phyloP scores from a whole-genome alignment of 2,329 filamentous ascomycete genomes.

The Calonectria pteridis region DNA sequence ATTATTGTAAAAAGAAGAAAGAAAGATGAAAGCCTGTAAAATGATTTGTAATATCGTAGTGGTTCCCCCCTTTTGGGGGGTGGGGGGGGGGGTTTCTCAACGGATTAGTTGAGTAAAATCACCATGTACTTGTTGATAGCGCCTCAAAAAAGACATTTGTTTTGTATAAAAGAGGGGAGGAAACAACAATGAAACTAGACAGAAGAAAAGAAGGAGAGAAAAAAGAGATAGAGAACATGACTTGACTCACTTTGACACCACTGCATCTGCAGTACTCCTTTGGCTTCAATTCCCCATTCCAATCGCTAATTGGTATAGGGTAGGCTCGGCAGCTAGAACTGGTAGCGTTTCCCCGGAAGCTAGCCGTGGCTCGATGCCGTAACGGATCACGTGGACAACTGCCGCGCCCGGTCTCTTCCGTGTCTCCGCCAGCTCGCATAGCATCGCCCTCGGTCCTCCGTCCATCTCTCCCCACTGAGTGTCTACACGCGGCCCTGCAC shows the following conservation, averaged over 20 bases:
- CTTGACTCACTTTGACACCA: fast-evolving
- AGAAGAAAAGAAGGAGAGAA: no score
- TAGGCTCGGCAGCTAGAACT: background rate
- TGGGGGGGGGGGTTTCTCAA: no score
- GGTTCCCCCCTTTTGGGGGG: no score
- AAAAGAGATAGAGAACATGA: background rate
- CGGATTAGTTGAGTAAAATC: no score
- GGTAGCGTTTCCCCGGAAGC: background rate
- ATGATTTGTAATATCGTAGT: no score
- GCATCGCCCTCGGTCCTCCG: background rate
- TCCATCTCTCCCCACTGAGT: background rate
- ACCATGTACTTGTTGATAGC: no score
- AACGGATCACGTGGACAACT: background rate
- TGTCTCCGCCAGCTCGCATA: background rate
- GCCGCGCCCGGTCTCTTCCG: background rate
- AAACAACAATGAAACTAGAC: no score
- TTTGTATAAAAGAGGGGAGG: no score
- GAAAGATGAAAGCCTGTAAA: no score
- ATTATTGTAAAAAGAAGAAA: no score
- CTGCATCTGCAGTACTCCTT: background rate
- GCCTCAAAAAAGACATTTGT: no score
- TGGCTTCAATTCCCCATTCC: background rate
- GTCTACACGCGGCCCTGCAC: background rate
- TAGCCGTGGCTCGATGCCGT: background rate
- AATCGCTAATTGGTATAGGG: background rate